Percentiles rank a stretch among this genome's conserved stretches.
phyloP scores from a whole-genome alignment of 495 filamentous ascomycete genomes.

The Emericellopsis terricola region DNA sequence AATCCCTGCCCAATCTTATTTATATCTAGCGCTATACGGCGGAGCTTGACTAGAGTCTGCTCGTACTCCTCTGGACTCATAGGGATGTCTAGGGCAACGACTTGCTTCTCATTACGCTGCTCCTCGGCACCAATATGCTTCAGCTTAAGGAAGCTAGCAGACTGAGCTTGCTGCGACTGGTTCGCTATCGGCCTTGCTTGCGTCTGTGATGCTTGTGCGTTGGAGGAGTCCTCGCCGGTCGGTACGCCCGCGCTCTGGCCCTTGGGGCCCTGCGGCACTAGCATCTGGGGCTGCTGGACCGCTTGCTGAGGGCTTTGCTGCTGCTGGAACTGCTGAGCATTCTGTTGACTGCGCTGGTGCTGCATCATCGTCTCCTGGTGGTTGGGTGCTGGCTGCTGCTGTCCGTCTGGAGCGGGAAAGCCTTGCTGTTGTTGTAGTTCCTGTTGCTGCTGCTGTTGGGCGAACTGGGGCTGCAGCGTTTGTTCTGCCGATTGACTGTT shows the following conservation, averaged over 20 bases:
- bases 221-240: constrained; percentile 33
- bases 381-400: not conserved
- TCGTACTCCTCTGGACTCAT: constrained; percentile 19
- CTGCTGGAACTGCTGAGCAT: too few species aligned
- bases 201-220: constrained; percentile 33
- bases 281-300: constrained; percentile 1
- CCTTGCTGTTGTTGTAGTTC: constrained; percentile 1
- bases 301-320: constrained; percentile 15
- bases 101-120: constrained; percentile 8
- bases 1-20: constrained; percentile 17
- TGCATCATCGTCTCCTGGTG: constrained; percentile 8
- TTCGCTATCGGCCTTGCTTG: constrained; percentile 13
- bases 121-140: constrained; percentile 14
- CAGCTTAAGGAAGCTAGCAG: constrained; percentile 11
- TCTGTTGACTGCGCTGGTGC: constrained; percentile 6
- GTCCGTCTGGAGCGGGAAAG: constrained; percentile 3
- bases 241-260: constrained; percentile 8
- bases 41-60: constrained; percentile 16
- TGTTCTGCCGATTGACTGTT: constrained; percentile 16
- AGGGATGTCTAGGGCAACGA: constrained; percentile 14
- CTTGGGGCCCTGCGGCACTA: constrained; percentile 4
- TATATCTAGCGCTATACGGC: constrained; percentile 11
- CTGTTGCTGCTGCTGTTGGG: not conserved
- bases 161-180: constrained; percentile 6
- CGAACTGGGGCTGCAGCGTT: constrained; percentile 10